These are phyloP conservation scores for Geotrichum europaeum DNA, from an alignment of 1,139 yeast genomes.

Conservation along the genomic window DNA sequence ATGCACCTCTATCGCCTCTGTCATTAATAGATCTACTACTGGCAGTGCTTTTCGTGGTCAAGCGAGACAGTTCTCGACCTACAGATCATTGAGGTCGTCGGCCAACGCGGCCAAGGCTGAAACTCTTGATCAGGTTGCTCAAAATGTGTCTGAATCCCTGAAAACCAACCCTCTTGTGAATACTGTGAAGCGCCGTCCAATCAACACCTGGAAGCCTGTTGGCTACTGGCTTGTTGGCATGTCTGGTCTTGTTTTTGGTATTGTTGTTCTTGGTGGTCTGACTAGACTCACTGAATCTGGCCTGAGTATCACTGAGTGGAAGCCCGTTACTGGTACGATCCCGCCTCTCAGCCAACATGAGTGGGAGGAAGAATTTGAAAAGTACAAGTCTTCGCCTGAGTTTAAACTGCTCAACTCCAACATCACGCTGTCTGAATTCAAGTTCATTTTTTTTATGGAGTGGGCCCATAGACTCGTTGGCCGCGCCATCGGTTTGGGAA, in stretches of 20 bases:
- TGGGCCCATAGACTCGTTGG: constrained; percentile 96
- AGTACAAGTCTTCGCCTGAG: constrained; percentile 85
- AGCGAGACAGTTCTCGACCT: constrained; percentile 15
- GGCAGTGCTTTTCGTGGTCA: not conserved
- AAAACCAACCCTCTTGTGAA: constrained; percentile 17
- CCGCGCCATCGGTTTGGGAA: constrained; percentile 76
- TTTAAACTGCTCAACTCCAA: constrained; percentile 83
- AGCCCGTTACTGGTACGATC: constrained; percentile 89
- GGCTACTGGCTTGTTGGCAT: constrained; percentile 93
- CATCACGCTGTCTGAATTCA: constrained; percentile 86
- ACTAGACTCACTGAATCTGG: constrained; percentile 96
- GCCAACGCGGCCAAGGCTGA: constrained; percentile 16
- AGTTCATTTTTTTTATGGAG: constrained; percentile 93
- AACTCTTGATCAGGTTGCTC: constrained; percentile 17
- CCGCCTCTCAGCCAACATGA: constrained; percentile 78
- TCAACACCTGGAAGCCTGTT: constrained; percentile 39
- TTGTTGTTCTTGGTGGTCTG: constrained; percentile 93
- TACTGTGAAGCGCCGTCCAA: constrained; percentile 24
- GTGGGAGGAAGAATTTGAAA: constrained; percentile 79
- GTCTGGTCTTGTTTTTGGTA: constrained; percentile 86
- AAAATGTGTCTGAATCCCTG: constrained; percentile 16
- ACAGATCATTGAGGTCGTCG: constrained; percentile 1
- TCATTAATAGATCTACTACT: not conserved
- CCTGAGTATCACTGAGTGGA: constrained; percentile 95
- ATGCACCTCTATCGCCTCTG: constrained; percentile 2